These are phyloP conservation scores for Laburnicola sp. DNA, from an alignment of 2,329 filamentous ascomycete species.

Conservation along the genomic window DNA sequence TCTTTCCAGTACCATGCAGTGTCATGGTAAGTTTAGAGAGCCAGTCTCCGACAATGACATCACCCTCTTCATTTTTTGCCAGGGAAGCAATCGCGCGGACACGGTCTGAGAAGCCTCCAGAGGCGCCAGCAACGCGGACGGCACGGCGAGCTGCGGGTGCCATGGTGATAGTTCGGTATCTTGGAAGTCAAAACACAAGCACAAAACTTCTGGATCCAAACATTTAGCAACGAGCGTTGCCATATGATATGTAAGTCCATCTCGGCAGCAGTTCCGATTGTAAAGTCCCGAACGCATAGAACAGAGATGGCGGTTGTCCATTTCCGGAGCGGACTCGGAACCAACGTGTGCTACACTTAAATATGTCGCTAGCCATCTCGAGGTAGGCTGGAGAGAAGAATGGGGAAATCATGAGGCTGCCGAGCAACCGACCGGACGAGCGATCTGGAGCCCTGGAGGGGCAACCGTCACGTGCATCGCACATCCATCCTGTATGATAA, in stretches of 20 bases:
- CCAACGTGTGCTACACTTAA: conserved; percentile 6
- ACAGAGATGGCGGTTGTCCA: conserved; percentile 19
- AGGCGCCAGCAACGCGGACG: conserved; percentile 40
- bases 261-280: conserved; percentile 9
- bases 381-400: conserved; percentile 1
- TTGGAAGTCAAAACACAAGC: not conserved
- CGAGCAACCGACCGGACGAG: conserved; percentile 25
- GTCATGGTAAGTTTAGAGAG: conserved; percentile 38
- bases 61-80: conserved; percentile 33
- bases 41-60: conserved; percentile 35
- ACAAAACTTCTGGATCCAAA: conserved; percentile 3
- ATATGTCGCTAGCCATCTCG: conserved; percentile 5
- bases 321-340: conserved; percentile 16
- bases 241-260: conserved; percentile 14
- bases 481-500: conserved; percentile 1
- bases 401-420: conserved; percentile 7
- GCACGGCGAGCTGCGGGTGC: conserved; percentile 31
- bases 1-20: conserved; percentile 35
- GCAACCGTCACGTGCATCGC: conserved; percentile 10
- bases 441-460: too few relatives aligned
- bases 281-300: conserved; percentile 6
- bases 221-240: not conserved
- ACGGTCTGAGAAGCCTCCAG: conserved; percentile 47
- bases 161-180: conserved; percentile 17
- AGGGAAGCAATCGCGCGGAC: conserved; percentile 40